Evolutionary conservation across 176 grass and related monocot genomes (phyloP).

Genomic region (Oryza punctata): DNA sequence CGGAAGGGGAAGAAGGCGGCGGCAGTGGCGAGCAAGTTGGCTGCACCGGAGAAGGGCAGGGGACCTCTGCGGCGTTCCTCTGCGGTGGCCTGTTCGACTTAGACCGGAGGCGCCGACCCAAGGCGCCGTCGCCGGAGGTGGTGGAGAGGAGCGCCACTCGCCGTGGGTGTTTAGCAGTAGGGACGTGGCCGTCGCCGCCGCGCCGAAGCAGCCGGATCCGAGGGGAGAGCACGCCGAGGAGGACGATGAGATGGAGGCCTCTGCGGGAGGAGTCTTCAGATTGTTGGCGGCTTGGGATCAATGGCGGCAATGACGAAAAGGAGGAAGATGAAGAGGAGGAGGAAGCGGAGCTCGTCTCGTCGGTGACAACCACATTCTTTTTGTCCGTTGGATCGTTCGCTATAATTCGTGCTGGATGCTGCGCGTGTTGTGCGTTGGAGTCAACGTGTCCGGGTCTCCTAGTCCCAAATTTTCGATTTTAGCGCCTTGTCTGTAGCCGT

Average conservation of each 20-base stretch:
- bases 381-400: no score
- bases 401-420: no score
- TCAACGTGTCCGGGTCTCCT: no score
- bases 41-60: not conserved
- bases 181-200: slow-evolving; percentile 43
- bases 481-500: no score
- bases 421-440: no score
- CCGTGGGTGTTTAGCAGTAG: slow-evolving; percentile 59
- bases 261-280: not conserved
- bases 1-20: slow-evolving; percentile 49
- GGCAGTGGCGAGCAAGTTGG: not conserved
- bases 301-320: not conserved
- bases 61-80: slow-evolving; percentile 59
- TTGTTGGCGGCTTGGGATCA: slow-evolving; percentile 31
- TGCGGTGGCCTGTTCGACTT: slow-evolving; percentile 59
- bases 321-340: slow-evolving; percentile 8
- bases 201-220: slow-evolving; percentile 31
- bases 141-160: slow-evolving; percentile 30
- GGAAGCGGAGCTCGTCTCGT: slow-evolving; percentile 47
- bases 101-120: slow-evolving; percentile 7
- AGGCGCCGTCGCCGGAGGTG: slow-evolving; percentile 35
- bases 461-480: no score
- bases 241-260: not conserved
- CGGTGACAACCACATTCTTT: slow-evolving; percentile 58
- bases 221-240: slow-evolving; percentile 1